Conservation (phyloP, 768 basidiomycete species). For the Mycena capillaripes region DNA sequence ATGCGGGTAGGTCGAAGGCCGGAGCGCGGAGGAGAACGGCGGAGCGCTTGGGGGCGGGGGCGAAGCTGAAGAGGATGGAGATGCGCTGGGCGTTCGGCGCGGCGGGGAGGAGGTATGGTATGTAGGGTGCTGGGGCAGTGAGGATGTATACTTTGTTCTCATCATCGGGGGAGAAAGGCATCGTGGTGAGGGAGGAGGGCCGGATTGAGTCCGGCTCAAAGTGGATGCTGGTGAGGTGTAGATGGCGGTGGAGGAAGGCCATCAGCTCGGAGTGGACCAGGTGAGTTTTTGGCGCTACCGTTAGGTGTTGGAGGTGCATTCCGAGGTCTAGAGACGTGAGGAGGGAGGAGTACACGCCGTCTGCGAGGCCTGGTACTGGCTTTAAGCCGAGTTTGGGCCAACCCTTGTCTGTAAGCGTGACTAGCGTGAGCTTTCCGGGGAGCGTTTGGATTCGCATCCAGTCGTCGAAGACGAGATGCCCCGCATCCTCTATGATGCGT, state of each 20-base stretch:
- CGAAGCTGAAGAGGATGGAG: not conserved
- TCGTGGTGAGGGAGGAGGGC: not conserved
- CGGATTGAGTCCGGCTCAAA: not conserved
- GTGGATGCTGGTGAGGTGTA: not conserved
- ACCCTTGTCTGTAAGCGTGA: constrained; percentile 17
- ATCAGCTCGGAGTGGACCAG: constrained; percentile 19
- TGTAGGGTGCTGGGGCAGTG: constrained; percentile 9
- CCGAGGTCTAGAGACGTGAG: constrained; percentile 25
- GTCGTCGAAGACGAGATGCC: constrained; percentile 16
- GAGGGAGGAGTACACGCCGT: constrained; percentile 14
- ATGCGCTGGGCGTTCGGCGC: constrained; percentile 21
- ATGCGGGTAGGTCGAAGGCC: constrained; percentile 20
- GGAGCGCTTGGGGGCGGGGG: not conserved
- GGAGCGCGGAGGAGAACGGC: not conserved
- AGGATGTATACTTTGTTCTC: constrained; percentile 10
- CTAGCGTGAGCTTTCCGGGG: constrained; percentile 12
- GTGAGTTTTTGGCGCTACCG: not conserved
- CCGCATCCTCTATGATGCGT: constrained; percentile 23
- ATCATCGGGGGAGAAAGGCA: not conserved
- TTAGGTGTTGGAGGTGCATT: not conserved
- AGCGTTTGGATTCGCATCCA: constrained; percentile 34
- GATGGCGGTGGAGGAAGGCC: constrained; percentile 18
- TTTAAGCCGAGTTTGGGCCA: constrained; percentile 5
- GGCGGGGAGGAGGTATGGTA: constrained; percentile 32
- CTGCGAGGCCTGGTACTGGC: not conserved